These are phyloP conservation scores for Pythium utonaiense DNA, from an alignment of 352 stramenopile species.

Conservation along the genomic window DNA sequence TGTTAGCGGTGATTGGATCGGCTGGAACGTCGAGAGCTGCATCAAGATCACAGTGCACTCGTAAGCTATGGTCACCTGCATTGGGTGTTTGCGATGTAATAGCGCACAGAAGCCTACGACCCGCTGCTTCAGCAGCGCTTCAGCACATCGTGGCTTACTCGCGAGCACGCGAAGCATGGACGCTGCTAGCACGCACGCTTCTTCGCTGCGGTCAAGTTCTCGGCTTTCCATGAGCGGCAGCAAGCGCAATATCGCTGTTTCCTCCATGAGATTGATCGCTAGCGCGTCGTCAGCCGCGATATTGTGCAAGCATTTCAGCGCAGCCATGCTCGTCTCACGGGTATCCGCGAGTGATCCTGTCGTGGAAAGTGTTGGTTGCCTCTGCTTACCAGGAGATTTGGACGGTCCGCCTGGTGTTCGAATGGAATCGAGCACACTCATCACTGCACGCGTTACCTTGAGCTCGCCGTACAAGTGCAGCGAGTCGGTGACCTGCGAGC, in stretches of 20 bases:
- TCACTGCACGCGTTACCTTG: conserved; percentile 43
- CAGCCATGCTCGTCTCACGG: conserved; percentile 59
- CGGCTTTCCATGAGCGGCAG: conserved; percentile 45
- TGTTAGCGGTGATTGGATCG: conserved; percentile 44
- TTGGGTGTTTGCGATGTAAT: conserved; percentile 39
- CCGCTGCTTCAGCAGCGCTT: conserved; percentile 41
- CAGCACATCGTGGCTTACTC: conserved; percentile 42
- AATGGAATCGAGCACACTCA: conserved; percentile 45
- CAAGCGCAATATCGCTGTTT: conserved; percentile 39
- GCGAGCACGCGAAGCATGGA: conserved; percentile 45
- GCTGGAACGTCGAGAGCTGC: conserved; percentile 65
- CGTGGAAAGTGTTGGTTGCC: neutral
- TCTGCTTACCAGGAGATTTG: neutral
- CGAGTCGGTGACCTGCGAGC: conserved; percentile 69
- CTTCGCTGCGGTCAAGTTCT: conserved; percentile 31
- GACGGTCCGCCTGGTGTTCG: neutral
- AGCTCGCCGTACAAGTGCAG: conserved; percentile 71
- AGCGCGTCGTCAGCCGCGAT: conserved; percentile 56
- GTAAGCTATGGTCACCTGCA: conserved; percentile 32
- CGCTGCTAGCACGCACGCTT: conserved; percentile 40
- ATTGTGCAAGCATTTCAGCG: conserved; percentile 67
- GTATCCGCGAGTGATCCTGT: neutral
- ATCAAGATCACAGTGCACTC: conserved; percentile 49
- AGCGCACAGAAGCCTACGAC: conserved; percentile 56
- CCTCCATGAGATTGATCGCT: conserved; percentile 54